These are phyloP conservation scores for Colletotrichum graminicola DNA, from an alignment of 2,329 filamentous ascomycete species.

Conservation along the genomic window DNA sequence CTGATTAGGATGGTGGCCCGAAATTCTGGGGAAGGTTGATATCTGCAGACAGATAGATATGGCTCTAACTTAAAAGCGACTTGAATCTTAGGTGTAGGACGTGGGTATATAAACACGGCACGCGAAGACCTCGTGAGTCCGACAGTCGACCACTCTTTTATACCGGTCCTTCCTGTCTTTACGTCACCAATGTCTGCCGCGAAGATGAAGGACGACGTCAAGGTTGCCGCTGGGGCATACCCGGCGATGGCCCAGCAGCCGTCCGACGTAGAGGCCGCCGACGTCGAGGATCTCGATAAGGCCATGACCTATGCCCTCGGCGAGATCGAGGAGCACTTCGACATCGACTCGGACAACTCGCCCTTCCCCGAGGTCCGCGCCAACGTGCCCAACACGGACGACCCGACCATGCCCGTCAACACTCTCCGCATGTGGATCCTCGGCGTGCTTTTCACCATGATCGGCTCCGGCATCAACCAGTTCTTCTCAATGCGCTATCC, in stretches of 20 bases:
- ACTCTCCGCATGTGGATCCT: constrained; percentile 54
- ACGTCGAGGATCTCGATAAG: constrained; percentile 27
- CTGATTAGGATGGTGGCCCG: background rate
- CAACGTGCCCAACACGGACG: constrained; percentile 56
- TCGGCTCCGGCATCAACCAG: constrained; percentile 52
- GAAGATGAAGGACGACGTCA: constrained; percentile 12
- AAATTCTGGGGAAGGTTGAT: constrained; percentile 1
- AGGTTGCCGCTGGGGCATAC: constrained; percentile 1
- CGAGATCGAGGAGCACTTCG: constrained; percentile 32
- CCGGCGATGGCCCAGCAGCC: background rate
- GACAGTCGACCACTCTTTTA: background rate
- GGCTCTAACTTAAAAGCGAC: background rate
- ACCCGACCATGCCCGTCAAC: constrained; percentile 50
- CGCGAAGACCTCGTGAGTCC: background rate
- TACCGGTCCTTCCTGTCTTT: background rate
- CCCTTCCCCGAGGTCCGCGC: constrained; percentile 55
- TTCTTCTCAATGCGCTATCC: constrained; percentile 55
- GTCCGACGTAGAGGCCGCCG: constrained; percentile 15
- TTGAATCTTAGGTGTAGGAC: background rate
- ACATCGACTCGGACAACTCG: constrained; percentile 47
- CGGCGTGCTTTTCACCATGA: constrained; percentile 50
- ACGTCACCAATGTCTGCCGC: constrained; percentile 22
- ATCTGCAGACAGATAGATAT: background rate
- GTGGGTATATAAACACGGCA: background rate
- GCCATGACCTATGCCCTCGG: constrained; percentile 33